phyloP scores from a whole-genome alignment of 2,329 filamentous ascomycete genomes.

The Cordyceps farinosa region DNA sequence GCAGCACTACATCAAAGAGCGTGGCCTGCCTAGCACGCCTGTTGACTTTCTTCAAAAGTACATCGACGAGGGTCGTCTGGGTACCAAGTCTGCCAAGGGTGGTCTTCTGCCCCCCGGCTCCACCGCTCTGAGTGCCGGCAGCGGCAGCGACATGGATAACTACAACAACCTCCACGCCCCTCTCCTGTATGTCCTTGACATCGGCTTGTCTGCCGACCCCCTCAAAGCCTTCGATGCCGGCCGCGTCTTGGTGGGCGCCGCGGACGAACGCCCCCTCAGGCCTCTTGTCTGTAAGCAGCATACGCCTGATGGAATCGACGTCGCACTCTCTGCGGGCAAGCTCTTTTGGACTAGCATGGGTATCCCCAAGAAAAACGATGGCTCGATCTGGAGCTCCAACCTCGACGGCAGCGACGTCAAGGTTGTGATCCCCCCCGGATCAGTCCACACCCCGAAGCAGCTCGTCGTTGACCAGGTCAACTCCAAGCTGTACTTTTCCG shows the following conservation, averaged over 20 bases:
- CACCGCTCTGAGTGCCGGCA: slow-evolving; percentile 14
- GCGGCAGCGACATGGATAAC: not conserved
- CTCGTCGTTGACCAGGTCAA: slow-evolving; percentile 29
- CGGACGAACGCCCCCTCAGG: slow-evolving; percentile 13
- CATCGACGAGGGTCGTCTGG: slow-evolving; percentile 44
- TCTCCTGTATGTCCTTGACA: slow-evolving; percentile 28
- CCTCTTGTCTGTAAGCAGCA: slow-evolving; percentile 24
- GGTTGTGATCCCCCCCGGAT: slow-evolving; percentile 41
- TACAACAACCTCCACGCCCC: slow-evolving; percentile 15
- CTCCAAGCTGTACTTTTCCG: slow-evolving; percentile 40
- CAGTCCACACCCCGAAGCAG: slow-evolving; percentile 48
- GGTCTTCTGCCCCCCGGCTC: slow-evolving; percentile 35
- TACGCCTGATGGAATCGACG: slow-evolving; percentile 44
- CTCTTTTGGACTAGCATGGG: slow-evolving; percentile 54
- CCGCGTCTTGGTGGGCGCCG: slow-evolving; percentile 21
- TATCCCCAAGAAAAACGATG: slow-evolving; percentile 35
- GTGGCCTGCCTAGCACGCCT: slow-evolving; percentile 39
- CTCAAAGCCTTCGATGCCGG: slow-evolving; percentile 17
- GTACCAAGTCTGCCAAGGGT: slow-evolving; percentile 40
- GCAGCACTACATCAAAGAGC: slow-evolving; percentile 48
- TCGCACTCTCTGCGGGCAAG: slow-evolving; percentile 30
- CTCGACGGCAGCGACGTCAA: slow-evolving; percentile 45
- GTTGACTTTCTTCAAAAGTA: slow-evolving; percentile 46
- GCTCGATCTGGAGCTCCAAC: slow-evolving; percentile 40
- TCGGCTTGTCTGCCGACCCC: slow-evolving; percentile 23